A percentile compares a stretch with the other conserved stretches of the same genome.
Conservation (phyloP, 2,329 filamentous ascomycete species). For the Hortaea werneckii region DNA sequence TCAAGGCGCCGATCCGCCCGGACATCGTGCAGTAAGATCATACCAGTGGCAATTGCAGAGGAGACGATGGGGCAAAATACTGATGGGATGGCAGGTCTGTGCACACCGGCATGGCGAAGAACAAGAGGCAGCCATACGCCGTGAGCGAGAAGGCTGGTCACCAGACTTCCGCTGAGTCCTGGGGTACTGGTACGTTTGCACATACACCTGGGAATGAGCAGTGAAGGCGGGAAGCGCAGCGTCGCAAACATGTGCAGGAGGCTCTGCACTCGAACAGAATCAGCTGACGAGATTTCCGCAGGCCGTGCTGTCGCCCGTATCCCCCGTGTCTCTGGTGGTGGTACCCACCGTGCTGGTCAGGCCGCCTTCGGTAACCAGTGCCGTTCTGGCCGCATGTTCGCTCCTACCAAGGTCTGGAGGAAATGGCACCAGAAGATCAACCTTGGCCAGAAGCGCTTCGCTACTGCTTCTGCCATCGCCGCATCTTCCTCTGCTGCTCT, state of each 20-base stretch:
- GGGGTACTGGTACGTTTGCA: constrained; percentile 73
- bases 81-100: constrained; percentile 46
- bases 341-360: constrained; percentile 99
- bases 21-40: constrained; percentile 88
- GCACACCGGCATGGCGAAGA: constrained; percentile 99
- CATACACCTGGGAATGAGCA: background rate
- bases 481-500: constrained; percentile 92
- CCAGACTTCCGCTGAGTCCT: constrained; percentile 99
- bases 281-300: constrained; percentile 28
- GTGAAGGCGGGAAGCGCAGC: background rate
- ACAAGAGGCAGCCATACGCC: constrained; percentile 98
- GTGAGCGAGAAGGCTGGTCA: constrained; percentile 99
- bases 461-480: constrained; percentile 92
- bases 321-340: constrained; percentile 99
- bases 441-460: constrained; percentile 98
- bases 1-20: constrained; percentile 92
- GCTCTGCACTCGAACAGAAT: background rate
- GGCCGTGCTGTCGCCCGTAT: constrained; percentile 99
- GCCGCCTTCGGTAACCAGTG: constrained; percentile 99
- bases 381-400: constrained; percentile 99
- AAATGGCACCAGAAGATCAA: constrained; percentile 99
- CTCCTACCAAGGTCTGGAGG: constrained; percentile 99
- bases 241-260: too few species aligned
- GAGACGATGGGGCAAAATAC: constrained; percentile 5
- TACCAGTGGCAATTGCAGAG: background rate